These are phyloP conservation scores for Rhododendron mucronatum DNA, from an alignment of 148 eudicot genomes.

Conservation along the genomic window DNA sequence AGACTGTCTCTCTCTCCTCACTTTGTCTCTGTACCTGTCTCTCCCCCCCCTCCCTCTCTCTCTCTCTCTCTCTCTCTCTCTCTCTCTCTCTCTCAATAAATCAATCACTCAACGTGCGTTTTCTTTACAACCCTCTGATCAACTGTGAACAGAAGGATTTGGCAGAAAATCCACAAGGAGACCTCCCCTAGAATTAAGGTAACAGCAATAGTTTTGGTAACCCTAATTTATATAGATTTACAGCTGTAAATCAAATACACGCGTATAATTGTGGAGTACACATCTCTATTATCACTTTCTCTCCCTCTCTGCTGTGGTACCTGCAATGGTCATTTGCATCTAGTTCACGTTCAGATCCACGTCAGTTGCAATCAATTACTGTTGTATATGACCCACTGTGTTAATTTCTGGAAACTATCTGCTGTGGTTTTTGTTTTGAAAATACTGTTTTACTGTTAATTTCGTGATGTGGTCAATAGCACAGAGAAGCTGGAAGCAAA, in stretches of 20 bases:
- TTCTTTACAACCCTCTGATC: background rate
- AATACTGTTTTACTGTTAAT: background rate
- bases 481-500: background rate
- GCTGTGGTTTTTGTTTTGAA: background rate
- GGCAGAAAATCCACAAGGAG: constrained; percentile 3
- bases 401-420: background rate
- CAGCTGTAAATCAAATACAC: background rate
- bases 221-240: constrained; percentile 4
- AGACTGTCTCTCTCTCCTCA: background rate
- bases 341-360: constrained; percentile 11
- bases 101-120: background rate
- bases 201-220: background rate
- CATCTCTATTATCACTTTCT: background rate
- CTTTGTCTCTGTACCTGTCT: background rate
- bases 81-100: background rate
- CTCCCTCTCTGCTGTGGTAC: background rate
- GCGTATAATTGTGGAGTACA: background rate
- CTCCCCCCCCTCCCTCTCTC: background rate
- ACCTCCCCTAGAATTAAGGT: background rate
- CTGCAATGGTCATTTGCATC: background rate
- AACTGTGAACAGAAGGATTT: background rate
- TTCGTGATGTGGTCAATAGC: background rate
- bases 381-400: background rate
- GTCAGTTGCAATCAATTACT: constrained; percentile 6
- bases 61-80: background rate